Base-by-base conservation (phyloP, 345 rosid species). In the Acer saccharum region DNA sequence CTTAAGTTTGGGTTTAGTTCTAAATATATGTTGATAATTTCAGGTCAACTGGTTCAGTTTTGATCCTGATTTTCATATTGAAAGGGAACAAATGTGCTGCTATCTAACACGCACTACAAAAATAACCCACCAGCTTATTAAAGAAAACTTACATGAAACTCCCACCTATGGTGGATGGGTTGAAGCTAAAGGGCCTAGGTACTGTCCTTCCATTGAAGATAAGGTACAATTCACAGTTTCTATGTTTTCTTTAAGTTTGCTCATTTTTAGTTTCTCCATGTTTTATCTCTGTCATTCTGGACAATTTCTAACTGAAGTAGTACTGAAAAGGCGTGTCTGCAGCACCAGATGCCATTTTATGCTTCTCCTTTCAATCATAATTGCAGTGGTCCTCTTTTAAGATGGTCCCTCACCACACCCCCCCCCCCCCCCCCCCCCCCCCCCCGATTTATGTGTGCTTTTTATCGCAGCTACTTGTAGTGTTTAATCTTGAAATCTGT, bases 111-210 rank as follows among this genome's bases (percentile, higher is more conserved):
- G 98, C 35, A 95, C 99, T 14, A 93, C 97, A 9, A 87, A 89
- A 80, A 74, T 60, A 57, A 93, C 99, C 6, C 99, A 95, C 81
- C 91, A 92, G 87, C 84, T 95, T 88, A 95, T 95, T 76, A 84
- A 80, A 83, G 96, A 95, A 29, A 95, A 93, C 84, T 87, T 95
- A 90, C 97, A 92, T 80, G 99, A 93, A 83, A 93, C 98, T 80
- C 99, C 99, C 80, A 95, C 99, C 71, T 95, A 95, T 87, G 99
- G 99, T 77, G 99, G 99, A 75, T 95, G 99, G 99, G 93, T 93
- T 69, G 98, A 95, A 88, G 96, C 99, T 44, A 95, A 92, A 85
- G 99, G 99, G 76, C 99, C 99, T 80, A 84, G 99, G 87, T 95
- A 95, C 86, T 95, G 98, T 86, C 99, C 98, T 84, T 92, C 98